Evolutionary conservation across 352 stramenopile genomes (phyloP), one percentile per base, ranked within the genome.

Genomic region (Globisporangium takayamanum): DNA sequence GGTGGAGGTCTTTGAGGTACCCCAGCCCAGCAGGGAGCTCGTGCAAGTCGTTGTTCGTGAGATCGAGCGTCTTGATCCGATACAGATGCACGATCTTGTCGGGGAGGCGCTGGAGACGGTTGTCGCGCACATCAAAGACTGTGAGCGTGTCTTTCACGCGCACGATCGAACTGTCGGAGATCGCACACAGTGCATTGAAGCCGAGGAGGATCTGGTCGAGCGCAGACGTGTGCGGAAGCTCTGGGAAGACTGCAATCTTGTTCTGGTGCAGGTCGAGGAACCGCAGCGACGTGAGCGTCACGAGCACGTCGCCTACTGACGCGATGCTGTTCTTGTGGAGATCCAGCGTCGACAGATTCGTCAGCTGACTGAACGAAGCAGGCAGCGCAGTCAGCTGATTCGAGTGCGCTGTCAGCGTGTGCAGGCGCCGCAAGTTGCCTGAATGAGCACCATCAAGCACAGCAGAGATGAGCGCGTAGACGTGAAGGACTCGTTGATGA

Each of bases 41-140:
- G 22, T 75, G 66, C 42, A 95, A 58, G 44, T 90, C 81, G 50
- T 95, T 95, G 60, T 95, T 95, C n/a, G 69, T 84, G 41, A 92
- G 45, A 59, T 95, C 86, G 1, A 95, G 68, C 16, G 78, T 90
- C 66, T 95, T 95, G 46, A 95, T 59, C 12, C 68, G 72, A 36
- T 87, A 85, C 18, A 90, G 59, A 44, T 82, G 74, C 16, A 75
- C 73, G 25, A 94, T 79, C 8, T 62, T 70, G 3, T 83, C 72
- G 2, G 80, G 77, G 33, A 95, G 59, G 30, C 37, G 49, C 28
- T 74, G 59, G 46, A 95, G 68, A 33, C 89, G 90, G 64, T 95
- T 95, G 49, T 95, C 86, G 53, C 84, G 74, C 14, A 92, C 46
- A 56, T 92, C 84, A 3, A 95, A 45, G 6, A 94, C 78, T 0